Percentiles rank a stretch among this genome's conserved stretches.
Conservation (phyloP, 2,329 filamentous ascomycete genomes). For the Xylariaceae sp. region DNA sequence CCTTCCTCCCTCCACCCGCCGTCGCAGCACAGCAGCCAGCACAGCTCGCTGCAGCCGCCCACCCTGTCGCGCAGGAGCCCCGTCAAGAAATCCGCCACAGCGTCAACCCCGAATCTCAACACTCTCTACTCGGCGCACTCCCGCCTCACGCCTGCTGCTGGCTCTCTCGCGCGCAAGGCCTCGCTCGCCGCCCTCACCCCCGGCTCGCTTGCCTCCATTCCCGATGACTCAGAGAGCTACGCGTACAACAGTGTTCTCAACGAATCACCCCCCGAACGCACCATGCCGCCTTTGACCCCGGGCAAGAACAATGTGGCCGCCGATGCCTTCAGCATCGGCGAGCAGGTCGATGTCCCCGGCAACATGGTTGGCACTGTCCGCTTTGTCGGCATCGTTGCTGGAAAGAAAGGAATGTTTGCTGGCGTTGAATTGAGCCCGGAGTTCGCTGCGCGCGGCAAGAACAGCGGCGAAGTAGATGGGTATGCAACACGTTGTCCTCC, state of each 20-base stretch:
- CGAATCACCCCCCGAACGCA: conserved; percentile 26
- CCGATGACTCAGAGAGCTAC: conserved; percentile 65
- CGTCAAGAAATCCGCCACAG: conserved; percentile 42
- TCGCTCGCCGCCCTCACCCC: conserved; percentile 68
- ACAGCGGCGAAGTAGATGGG: conserved; percentile 95
- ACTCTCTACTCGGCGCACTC: conserved; percentile 50
- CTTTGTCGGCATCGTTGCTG: conserved; percentile 81
- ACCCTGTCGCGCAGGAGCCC: conserved; percentile 35
- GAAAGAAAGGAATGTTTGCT: conserved; percentile 88
- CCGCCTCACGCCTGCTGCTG: conserved; percentile 39
- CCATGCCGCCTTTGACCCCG: conserved; percentile 50
- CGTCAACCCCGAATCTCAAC: conserved; percentile 60
- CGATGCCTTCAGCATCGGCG: conserved; percentile 67
- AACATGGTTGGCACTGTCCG: conserved; percentile 88
- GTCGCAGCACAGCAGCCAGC: neutral
- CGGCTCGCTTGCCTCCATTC: conserved; percentile 61
- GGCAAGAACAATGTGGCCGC: conserved; percentile 44
- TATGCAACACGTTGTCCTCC: conserved; percentile 37
- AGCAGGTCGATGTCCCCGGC: conserved; percentile 86
- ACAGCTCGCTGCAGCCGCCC: conserved; percentile 24
- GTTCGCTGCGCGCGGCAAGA: conserved; percentile 83
- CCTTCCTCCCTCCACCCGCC: conserved; percentile 31
- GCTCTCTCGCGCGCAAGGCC: conserved; percentile 63
- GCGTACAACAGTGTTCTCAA: conserved; percentile 54
- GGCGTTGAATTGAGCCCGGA: conserved; percentile 85